These are phyloP conservation scores for Aspergillus phoenicis DNA, from an alignment of 2,329 filamentous ascomycete genomes.

Conservation along the genomic window DNA sequence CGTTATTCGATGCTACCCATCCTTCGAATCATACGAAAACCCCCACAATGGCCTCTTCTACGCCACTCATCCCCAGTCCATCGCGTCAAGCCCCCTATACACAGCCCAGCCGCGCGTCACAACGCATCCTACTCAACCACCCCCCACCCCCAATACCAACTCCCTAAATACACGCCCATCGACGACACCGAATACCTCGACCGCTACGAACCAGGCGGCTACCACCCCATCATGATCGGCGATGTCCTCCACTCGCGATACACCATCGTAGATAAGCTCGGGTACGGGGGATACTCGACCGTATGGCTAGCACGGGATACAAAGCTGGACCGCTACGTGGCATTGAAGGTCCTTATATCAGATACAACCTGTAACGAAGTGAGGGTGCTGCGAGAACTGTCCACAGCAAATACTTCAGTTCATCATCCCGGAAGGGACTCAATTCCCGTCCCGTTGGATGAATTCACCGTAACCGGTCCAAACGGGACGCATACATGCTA, in stretches of 20 bases:
- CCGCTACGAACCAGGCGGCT: slow-evolving; percentile 31
- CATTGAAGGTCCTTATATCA: no score
- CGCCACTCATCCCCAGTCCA: not conserved
- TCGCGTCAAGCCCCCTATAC: not conserved
- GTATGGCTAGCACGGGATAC: slow-evolving; percentile 45
- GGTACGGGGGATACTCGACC: slow-evolving; percentile 46
- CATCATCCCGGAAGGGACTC: not conserved
- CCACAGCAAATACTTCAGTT: no score
- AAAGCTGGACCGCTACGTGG: slow-evolving; percentile 19
- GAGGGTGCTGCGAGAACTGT: no score
- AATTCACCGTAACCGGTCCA: slow-evolving; percentile 29
- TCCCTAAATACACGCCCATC: not conserved
- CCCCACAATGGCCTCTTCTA: not conserved
- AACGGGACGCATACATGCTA: slow-evolving; percentile 33
- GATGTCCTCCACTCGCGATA: slow-evolving; percentile 34
- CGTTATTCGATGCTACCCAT: not conserved
- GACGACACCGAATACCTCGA: slow-evolving; percentile 33
- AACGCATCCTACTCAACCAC: not conserved
- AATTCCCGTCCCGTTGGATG: slow-evolving; percentile 22
- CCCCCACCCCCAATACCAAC: not conserved
- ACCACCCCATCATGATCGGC: slow-evolving; percentile 36
- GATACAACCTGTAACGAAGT: no score
- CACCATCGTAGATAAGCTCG: slow-evolving; percentile 45
- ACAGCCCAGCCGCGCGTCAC: not conserved
- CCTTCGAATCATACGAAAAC: not conserved